Base-by-base conservation (phyloP, 768 basidiomycete species). In the Naganishia vaughanmartiniae region DNA sequence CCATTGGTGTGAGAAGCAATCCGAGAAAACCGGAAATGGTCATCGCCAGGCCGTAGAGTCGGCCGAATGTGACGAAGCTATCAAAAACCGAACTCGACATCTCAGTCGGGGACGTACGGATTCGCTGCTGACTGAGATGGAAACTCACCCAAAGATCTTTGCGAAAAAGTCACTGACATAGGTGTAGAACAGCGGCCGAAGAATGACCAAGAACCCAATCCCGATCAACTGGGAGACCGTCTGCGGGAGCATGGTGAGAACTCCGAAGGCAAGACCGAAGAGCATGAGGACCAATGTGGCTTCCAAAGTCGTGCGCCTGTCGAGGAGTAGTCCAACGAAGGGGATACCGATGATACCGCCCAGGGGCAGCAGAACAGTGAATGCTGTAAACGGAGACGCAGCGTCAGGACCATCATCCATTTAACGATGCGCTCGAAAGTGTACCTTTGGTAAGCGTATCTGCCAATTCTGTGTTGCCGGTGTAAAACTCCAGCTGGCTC, bases 361-460 rank as follows among this genome's bases (percentile, higher is more conserved):
- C 21, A 82, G 66, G 11, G 82, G 82, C 4, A 83, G 78, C 10
- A 83, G 75, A 53, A 82, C 72, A 33, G 81, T 81, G 75, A 83
- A 83, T 2, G 79, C 74, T 70, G 76, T 76, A 30, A 30, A 54
- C 53, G 67, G 0, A 33, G 21, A n/a, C 14, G 7, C 31, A n/a
- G 24, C 14, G 42, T 63, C 57, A 56, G 54, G 1, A 31, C 21
- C 17, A 51, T 33, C 26, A 11, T 14, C 26, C 6, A 1, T 1
- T 46, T 30, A 19, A 1, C 6, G 2, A 54, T 48, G n/a, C 42
- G 42, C 33, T 33, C n/a, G 24, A 9, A 2, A 39, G 54, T 74
- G 53, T 30, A 74, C 75, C 75, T 63, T 74, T 72, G 0, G 79
- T 77, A 36, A 83, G 71, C 14, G 55, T 67, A 36, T 79, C 74